A percentile compares a stretch with the other conserved stretches of the same genome.
phyloP scores from a whole-genome alignment of 805 yeast species.

The Brettanomyces bruxellensis region DNA sequence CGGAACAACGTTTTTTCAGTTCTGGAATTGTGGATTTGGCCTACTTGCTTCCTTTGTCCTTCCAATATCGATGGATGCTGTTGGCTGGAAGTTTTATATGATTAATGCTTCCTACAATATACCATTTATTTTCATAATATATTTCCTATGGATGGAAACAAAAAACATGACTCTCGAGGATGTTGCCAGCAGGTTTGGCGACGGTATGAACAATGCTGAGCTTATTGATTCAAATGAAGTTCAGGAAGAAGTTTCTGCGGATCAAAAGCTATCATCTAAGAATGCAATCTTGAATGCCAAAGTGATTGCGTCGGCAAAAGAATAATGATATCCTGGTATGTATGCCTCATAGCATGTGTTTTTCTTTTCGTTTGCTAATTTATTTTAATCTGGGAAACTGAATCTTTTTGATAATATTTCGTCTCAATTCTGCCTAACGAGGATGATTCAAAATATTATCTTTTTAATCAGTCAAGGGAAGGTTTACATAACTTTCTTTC shows the following conservation, averaged over 20 bases:
- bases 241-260: background rate
- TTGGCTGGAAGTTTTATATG: conserved; percentile 27
- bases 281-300: background rate
- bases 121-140: conserved; percentile 15
- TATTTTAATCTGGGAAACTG: background rate
- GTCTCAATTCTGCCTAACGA: too few relatives aligned
- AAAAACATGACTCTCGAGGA: conserved; percentile 31
- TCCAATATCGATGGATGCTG: conserved; percentile 29
- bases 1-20: conserved; percentile 10
- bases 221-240: background rate
- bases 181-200: conserved; percentile 17
- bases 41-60: conserved; percentile 24
- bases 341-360: background rate
- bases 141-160: conserved; percentile 24
- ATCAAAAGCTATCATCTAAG: background rate
- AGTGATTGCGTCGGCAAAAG: background rate
- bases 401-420: background rate
- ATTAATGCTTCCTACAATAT: conserved; percentile 14
- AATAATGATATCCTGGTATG: background rate
- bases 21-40: conserved; percentile 11
- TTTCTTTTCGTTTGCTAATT: background rate
- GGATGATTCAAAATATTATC: background rate
- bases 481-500: background rate
- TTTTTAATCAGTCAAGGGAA: background rate
- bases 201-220: background rate